Conservation (phyloP, 352 stramenopile genomes). For the Globisporangium ultimum region DNA sequence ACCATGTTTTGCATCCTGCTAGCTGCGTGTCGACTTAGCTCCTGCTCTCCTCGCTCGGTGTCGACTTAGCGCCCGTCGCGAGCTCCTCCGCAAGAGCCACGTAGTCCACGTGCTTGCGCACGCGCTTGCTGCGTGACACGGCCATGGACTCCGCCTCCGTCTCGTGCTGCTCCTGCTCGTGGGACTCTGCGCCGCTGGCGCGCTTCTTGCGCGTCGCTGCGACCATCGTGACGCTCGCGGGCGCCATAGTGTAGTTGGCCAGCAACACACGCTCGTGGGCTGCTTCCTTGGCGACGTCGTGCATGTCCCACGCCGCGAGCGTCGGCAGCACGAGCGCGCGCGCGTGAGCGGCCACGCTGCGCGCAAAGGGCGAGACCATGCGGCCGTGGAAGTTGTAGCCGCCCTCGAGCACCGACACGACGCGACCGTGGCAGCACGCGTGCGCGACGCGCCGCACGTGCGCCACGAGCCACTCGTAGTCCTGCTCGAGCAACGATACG, state of each 20-base stretch:
- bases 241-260: conserved; percentile 45
- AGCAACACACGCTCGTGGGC: conserved; percentile 45
- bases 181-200: neutral
- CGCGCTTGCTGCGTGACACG: conserved; percentile 37
- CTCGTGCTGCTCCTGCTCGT: neutral
- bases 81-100: conserved; percentile 60
- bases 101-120: conserved; percentile 63
- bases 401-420: conserved; percentile 84
- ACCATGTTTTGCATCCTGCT: too few relatives aligned
- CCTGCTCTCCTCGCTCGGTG: too few relatives aligned
- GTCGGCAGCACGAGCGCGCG: conserved; percentile 54
- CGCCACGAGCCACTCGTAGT: conserved; percentile 81
- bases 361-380: conserved; percentile 77
- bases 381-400: conserved; percentile 87
- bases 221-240: conserved; percentile 8
- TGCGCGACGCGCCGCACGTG: conserved; percentile 78
- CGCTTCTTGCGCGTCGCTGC: conserved; percentile 33
- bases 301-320: conserved; percentile 39
- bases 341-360: conserved; percentile 69
- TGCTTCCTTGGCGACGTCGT: conserved; percentile 45
- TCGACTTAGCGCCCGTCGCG: conserved; percentile 13
- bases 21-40: too few relatives aligned
- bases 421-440: conserved; percentile 54
- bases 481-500: conserved; percentile 69
- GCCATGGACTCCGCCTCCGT: conserved; percentile 6